Conservation (phyloP, 345 rosid genomes). For the Carallia pectinifolia region DNA sequence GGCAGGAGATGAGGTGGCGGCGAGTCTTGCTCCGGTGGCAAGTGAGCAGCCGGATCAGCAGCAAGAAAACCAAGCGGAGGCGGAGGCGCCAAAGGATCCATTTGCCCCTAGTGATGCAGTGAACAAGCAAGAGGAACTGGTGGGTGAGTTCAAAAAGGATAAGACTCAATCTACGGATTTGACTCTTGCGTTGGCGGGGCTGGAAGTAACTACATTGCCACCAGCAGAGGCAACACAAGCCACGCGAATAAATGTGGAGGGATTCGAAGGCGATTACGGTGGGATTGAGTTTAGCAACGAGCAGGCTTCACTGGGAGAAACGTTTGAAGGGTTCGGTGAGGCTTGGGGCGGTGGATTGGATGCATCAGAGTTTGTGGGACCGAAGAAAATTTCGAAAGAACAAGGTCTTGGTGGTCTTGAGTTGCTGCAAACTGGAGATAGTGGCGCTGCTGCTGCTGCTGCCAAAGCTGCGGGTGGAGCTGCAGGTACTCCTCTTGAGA, state of each 20-base stretch:
- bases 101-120: slow-evolving; percentile 81
- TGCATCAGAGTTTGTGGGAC: slow-evolving; percentile 86
- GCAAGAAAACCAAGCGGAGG: slow-evolving; percentile 39
- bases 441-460: slow-evolving; percentile 38
- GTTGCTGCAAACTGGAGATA: slow-evolving; percentile 72
- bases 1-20: slow-evolving; percentile 74
- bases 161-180: slow-evolving; percentile 72
- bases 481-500: slow-evolving; percentile 59
- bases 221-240: slow-evolving; percentile 98
- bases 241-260: slow-evolving; percentile 83
- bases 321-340: slow-evolving; percentile 79
- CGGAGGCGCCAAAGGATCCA: slow-evolving; percentile 67
- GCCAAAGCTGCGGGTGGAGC: slow-evolving; percentile 43
- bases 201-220: slow-evolving; percentile 90
- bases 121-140: slow-evolving; percentile 72
- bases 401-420: slow-evolving; percentile 96
- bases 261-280: slow-evolving; percentile 95
- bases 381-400: slow-evolving; percentile 64
- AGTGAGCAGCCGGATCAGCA: slow-evolving; percentile 48
- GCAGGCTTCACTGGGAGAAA: slow-evolving; percentile 84
- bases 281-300: slow-evolving; percentile 91
- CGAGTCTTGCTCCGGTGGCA: slow-evolving; percentile 52
- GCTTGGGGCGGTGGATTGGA: slow-evolving; percentile 99
- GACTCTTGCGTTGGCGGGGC: slow-evolving; percentile 76
- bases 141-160: slow-evolving; percentile 81